Evolutionary conservation across 148 eudicot species (phyloP), one percentile per base, ranked within the genome.

Genomic region (Fagopyrum esculentum): DNA sequence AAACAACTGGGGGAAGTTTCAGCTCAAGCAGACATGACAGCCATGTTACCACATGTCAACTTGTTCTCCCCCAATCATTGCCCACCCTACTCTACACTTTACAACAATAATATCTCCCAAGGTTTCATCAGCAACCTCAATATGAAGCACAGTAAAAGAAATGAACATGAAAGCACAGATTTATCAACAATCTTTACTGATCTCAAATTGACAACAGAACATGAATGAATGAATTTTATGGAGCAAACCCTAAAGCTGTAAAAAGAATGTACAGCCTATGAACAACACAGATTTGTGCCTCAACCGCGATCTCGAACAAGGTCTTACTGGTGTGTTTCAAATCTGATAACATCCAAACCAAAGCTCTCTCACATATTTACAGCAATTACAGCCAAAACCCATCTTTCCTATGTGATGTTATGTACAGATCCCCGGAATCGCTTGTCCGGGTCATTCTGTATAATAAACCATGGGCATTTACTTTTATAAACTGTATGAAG

Each of bases 351-450:
- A 66, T 40, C 71, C 71, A 66, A 66, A 66, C 12, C 46, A 66
- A 66, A 66, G 17, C 71, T 35, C 40, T 35, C 40, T 66, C 71
- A 40, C 71, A 66, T 66, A 66, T 66, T 40, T 66, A 66, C 71
- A 40, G 46, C n/a, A 66, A 66, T 66, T 66, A 66, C 45, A 66
- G 71, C 71, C 45, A 66, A 66, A 66, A 66, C 3, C 71, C 71
- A 66, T 66, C 46, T 13, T 35, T 40, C 71, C 71, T 40, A 43
- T 66, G 46, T 29, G 6, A 8, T 49, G 71, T 6, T 61, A 61
- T 61, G 35, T 61, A 61, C 68, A 40, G 17, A 43, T 40, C 71
- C 71, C 35, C 3, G 30, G 64, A 19, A 59, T 59, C 40, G 4
- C 69, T 15, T 55, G 26, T 55, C 60, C 7, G 1, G 60, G 15